These are phyloP conservation scores for Neoscytalidium dimidiatum DNA, from an alignment of 2,329 filamentous ascomycete genomes.

Conservation along the genomic window DNA sequence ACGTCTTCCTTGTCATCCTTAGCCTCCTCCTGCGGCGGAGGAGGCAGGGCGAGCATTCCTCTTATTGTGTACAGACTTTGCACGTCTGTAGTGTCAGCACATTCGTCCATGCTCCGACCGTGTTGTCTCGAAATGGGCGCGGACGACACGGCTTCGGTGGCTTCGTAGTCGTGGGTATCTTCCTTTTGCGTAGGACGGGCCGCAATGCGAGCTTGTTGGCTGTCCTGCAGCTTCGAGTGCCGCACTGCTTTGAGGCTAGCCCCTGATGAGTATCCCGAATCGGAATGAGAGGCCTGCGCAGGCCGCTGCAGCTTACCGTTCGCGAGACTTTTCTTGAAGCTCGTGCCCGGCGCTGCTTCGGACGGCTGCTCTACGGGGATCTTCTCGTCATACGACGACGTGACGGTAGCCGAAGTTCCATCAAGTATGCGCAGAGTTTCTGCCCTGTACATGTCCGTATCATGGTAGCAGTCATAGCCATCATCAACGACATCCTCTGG, in stretches of 20 bases:
- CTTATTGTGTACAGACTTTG: neutral
- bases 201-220: too few species aligned
- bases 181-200: neutral
- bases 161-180: neutral
- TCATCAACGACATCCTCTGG: neutral
- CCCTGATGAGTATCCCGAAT: slow-evolving; percentile 44
- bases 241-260: slow-evolving; percentile 27
- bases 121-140: neutral
- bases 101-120: neutral
- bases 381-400: slow-evolving; percentile 9
- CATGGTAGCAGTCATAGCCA: neutral
- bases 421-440: slow-evolving; percentile 30
- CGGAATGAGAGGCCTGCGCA: slow-evolving; percentile 27
- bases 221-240: neutral
- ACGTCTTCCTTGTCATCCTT: neutral
- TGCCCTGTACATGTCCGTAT: slow-evolving; percentile 17
- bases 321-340: neutral
- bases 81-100: neutral
- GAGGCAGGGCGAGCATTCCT: neutral
- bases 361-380: neutral
- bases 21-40: neutral
- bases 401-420: slow-evolving; percentile 24
- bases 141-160: neutral
- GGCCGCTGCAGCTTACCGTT: slow-evolving; percentile 9
- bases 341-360: neutral